Conservation (phyloP, 352 stramenopile genomes). For the Phytophthora chlamydospora region DNA sequence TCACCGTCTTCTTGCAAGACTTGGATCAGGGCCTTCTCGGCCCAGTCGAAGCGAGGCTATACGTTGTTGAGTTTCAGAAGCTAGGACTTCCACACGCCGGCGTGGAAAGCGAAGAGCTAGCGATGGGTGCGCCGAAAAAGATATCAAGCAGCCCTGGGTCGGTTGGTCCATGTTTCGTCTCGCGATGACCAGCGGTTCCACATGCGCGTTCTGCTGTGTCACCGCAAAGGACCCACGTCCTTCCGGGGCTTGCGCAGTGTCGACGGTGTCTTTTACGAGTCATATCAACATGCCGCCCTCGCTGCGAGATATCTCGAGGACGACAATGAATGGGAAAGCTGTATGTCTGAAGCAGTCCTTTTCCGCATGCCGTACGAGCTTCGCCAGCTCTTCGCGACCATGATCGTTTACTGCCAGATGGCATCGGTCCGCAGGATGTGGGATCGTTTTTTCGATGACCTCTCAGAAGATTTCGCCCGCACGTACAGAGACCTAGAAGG, state of each 20-base stretch:
- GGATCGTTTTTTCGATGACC: constrained; percentile 17
- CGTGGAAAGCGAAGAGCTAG: constrained; percentile 15
- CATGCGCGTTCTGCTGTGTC: constrained; percentile 26
- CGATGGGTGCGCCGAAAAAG: constrained; percentile 20
- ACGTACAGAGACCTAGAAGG: background rate
- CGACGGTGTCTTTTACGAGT: constrained; percentile 1
- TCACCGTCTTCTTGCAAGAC: constrained; percentile 29
- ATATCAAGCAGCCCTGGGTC: constrained; percentile 11
- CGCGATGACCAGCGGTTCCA: constrained; percentile 27
- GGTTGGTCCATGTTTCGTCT: constrained; percentile 25
- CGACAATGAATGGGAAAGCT: constrained; percentile 22
- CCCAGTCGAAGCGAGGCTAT: constrained; percentile 22
- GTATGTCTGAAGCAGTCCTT: constrained; percentile 20
- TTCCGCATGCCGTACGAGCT: constrained; percentile 35
- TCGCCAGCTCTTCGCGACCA: constrained; percentile 36
- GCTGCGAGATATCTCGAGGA: constrained; percentile 24
- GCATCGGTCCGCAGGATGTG: constrained; percentile 12
- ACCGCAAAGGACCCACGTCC: constrained; percentile 24
- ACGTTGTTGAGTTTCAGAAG: constrained; percentile 61
- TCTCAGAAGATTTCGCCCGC: constrained; percentile 15
- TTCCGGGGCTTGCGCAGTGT: constrained; percentile 32
- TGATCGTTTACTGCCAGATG: too few species aligned
- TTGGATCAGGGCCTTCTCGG: constrained; percentile 34
- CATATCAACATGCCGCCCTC: constrained; percentile 16
- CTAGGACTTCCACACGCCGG: constrained; percentile 50